A percentile compares a stretch with the other conserved stretches of the same genome.
Conservation (phyloP, 2,329 filamentous ascomycete species). For the Scytalidium lignicola region DNA sequence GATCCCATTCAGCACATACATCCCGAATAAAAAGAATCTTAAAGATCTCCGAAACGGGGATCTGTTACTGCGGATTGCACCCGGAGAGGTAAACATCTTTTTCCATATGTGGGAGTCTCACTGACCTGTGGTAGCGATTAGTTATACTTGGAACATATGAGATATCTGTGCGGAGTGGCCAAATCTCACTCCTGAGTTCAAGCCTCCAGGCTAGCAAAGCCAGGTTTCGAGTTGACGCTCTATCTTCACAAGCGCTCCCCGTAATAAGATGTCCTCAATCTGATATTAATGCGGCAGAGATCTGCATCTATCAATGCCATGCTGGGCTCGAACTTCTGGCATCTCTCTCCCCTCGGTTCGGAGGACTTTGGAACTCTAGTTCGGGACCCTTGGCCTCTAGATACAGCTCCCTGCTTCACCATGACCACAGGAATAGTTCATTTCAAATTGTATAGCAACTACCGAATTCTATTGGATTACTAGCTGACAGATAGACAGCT, state of each 20-base stretch:
- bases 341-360: slow-evolving; percentile 60
- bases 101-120: not conserved
- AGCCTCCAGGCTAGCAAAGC: slow-evolving; percentile 45
- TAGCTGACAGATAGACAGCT: slow-evolving; percentile 37
- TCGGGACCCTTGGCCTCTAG: slow-evolving; percentile 15
- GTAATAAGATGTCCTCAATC: slow-evolving; percentile 48
- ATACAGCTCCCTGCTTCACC: slow-evolving; percentile 6
- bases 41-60: slow-evolving; percentile 32
- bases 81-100: slow-evolving; percentile 41
- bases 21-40: slow-evolving; percentile 40
- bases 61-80: slow-evolving; percentile 37
- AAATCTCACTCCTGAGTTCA: slow-evolving; percentile 61
- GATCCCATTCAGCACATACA: slow-evolving; percentile 40
- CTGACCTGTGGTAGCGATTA: slow-evolving; percentile 42
- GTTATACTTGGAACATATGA: slow-evolving; percentile 65
- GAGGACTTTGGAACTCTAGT: slow-evolving; percentile 57
- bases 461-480: slow-evolving; percentile 3
- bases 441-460: slow-evolving; percentile 43
- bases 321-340: slow-evolving; percentile 48
- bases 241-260: slow-evolving; percentile 65
- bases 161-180: slow-evolving; percentile 55
- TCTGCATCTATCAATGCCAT: slow-evolving; percentile 48
- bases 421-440: slow-evolving; percentile 26
- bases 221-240: slow-evolving; percentile 56
- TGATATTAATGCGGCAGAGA: slow-evolving; percentile 46